A percentile compares a stretch with the other conserved stretches of the same genome.
Conservation (phyloP, 495 filamentous ascomycete species). For the Aspergillus heteromorphus region DNA sequence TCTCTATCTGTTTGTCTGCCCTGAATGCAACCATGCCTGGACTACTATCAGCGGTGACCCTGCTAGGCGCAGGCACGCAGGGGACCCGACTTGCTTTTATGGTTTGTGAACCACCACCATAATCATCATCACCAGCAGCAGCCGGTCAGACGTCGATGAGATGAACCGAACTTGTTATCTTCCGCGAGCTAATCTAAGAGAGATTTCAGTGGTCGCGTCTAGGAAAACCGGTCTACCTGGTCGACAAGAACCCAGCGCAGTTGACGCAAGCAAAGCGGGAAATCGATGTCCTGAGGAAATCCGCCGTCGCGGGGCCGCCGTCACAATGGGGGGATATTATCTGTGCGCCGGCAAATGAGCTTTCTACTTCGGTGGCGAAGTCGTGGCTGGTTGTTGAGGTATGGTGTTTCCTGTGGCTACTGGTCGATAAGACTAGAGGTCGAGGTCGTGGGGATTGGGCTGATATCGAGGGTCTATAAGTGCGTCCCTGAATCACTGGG, state of each 20-base stretch:
- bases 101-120: slow-evolving; percentile 15
- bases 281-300: slow-evolving; percentile 19
- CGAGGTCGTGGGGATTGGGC: no score
- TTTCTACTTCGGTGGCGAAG: not conserved
- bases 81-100: slow-evolving; percentile 34
- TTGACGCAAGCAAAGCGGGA: slow-evolving; percentile 12
- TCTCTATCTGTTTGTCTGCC: no score
- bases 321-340: no score
- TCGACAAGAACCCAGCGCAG: slow-evolving; percentile 24
- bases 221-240: slow-evolving; percentile 25
- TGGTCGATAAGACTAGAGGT: no score
- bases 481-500: slow-evolving; percentile 30
- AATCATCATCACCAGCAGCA: no score
- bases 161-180: no score
- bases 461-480: slow-evolving; percentile 10
- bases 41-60: not conserved
- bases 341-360: no score
- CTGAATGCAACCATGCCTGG: not conserved
- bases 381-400: slow-evolving; percentile 38
- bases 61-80: slow-evolving; percentile 33
- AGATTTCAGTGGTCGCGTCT: slow-evolving; percentile 38
- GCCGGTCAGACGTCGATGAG: no score
- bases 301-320: not conserved
- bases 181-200: no score
- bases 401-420: not conserved